Conservation (phyloP, 345 rosid genomes). For the Hibiscus mutabilis region DNA sequence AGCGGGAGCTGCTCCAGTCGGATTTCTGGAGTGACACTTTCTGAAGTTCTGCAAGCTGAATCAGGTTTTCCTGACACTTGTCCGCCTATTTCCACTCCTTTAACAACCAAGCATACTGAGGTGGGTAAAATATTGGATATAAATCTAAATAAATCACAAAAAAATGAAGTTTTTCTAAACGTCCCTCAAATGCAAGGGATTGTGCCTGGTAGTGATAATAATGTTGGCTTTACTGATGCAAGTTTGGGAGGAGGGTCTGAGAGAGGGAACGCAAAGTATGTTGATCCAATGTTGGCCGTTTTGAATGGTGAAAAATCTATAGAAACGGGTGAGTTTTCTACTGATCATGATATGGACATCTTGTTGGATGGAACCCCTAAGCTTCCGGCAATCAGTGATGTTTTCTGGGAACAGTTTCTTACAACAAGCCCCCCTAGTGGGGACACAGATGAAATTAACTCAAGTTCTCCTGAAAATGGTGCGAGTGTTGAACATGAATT, state of each 20-base stretch:
- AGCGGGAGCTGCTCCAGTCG: neutral
- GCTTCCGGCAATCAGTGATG: neutral
- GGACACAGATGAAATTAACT: neutral
- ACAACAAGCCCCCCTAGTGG: neutral
- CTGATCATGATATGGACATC: neutral
- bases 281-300: neutral
- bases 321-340: neutral
- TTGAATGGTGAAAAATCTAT: neutral
- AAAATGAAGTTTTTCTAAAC: neutral
- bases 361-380: neutral
- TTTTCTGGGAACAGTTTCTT: neutral
- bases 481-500: constrained; percentile 26
- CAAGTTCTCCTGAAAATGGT: neutral
- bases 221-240: neutral
- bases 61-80: neutral
- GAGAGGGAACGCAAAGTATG: neutral
- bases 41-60: neutral
- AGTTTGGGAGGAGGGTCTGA: neutral
- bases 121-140: neutral
- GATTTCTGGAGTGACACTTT: neutral
- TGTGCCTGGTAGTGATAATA: neutral
- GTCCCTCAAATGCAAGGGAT: neutral
- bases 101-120: neutral
- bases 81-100: neutral
- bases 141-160: neutral